A percentile compares a stretch with the other conserved stretches of the same genome.
Evolutionary conservation across 495 filamentous ascomycete genomes (phyloP).

Genomic region (Daldinia grandis): DNA sequence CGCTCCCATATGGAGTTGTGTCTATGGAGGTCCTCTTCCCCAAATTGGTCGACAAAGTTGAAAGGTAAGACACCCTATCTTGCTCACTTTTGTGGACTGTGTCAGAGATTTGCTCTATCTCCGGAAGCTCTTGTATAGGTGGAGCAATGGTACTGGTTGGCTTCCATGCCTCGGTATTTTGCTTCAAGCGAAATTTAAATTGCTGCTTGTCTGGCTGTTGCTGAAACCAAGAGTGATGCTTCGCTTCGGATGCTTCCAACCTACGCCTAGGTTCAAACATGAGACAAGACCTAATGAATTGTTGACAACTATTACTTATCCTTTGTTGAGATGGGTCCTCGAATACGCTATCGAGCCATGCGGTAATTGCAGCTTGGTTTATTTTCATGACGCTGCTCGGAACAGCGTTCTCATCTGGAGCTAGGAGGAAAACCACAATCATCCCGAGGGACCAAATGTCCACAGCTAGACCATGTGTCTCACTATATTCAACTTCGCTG

Average conservation of each 20-base stretch:
- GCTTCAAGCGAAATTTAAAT: slow-evolving; percentile 12
- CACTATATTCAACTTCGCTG: slow-evolving; percentile 39
- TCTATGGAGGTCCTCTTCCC: slow-evolving; percentile 1
- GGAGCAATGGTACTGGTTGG: slow-evolving; percentile 19
- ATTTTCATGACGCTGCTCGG: slow-evolving; percentile 40
- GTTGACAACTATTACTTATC: slow-evolving; percentile 54
- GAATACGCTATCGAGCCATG: slow-evolving; percentile 41
- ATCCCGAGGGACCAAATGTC: slow-evolving; percentile 57
- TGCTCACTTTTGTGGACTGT: not conserved
- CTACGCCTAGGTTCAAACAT: slow-evolving; percentile 59
- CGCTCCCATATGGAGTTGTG: not conserved
- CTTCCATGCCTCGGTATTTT: slow-evolving; percentile 25
- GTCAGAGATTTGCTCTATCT: not conserved
- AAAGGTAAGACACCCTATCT: not conserved
- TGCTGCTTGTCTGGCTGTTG: slow-evolving; percentile 38
- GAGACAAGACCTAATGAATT: slow-evolving; percentile 65
- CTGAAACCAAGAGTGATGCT: slow-evolving; percentile 68
- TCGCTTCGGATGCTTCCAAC: slow-evolving; percentile 63
- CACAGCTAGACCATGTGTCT: slow-evolving; percentile 39
- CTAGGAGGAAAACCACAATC: slow-evolving; percentile 22
- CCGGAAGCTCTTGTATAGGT: slow-evolving; percentile 32
- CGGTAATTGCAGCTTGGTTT: slow-evolving; percentile 36
- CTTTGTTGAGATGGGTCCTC: slow-evolving; percentile 50
- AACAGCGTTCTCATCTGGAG: slow-evolving; percentile 37
- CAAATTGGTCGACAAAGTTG: slow-evolving; percentile 56